These are phyloP conservation scores for Mortierella sp. DNA, from an alignment of 371 early-diverging fungal species.

Conservation along the genomic window DNA sequence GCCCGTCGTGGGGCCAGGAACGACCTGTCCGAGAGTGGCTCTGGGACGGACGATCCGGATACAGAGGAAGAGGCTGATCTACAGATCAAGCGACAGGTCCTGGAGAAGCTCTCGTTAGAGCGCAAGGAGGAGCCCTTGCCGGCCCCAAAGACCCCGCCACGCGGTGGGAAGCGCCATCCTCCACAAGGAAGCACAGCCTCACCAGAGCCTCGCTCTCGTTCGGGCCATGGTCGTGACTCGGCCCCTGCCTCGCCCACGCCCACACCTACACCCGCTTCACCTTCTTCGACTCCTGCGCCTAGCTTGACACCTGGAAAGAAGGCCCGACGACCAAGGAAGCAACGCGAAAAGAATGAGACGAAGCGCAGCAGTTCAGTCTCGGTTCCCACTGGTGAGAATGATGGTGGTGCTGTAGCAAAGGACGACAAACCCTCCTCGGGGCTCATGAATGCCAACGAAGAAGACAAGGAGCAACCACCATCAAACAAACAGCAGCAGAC, in stretches of 20 bases:
- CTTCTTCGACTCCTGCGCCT: constrained; percentile 12
- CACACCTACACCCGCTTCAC: constrained; percentile 19
- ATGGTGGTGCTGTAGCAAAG: constrained; percentile 2
- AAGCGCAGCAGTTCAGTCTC: constrained; percentile 11
- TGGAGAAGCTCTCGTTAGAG: constrained; percentile 46
- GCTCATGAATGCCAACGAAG: too few species aligned
- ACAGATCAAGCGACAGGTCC: constrained; percentile 37
- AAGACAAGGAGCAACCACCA: background rate
- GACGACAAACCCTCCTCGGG: constrained; percentile 2
- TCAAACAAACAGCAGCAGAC: constrained; percentile 9
- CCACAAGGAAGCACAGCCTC: constrained; percentile 1
- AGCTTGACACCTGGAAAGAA: constrained; percentile 28
- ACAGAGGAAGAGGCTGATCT: constrained; percentile 48
- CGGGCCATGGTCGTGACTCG: constrained; percentile 26
- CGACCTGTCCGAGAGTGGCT: constrained; percentile 23
- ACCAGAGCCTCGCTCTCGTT: constrained; percentile 17
- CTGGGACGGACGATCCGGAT: constrained; percentile 43
- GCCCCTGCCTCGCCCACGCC: constrained; percentile 39
- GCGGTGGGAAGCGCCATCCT: background rate
- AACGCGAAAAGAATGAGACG: constrained; percentile 23
- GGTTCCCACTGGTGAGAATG: constrained; percentile 6
- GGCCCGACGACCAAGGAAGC: constrained; percentile 11
- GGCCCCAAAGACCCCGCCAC: constrained; percentile 18
- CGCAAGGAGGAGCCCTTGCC: constrained; percentile 22
- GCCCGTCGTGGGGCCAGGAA: too few species aligned